Evolutionary conservation across 139 green algal species (phyloP).

Genomic region (Chlamydomonas eustigma): DNA sequence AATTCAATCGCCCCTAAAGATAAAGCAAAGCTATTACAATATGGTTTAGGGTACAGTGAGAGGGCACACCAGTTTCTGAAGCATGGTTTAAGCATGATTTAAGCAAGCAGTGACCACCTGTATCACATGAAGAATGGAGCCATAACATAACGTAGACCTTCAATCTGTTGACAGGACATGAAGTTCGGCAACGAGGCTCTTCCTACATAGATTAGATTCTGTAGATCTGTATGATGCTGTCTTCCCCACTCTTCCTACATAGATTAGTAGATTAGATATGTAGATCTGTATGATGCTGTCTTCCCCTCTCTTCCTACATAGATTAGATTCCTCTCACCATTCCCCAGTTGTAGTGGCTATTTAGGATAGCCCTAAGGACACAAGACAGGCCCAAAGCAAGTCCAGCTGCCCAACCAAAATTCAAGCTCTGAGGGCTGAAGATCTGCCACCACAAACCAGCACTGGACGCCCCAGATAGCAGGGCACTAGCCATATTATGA

Average conservation of each 20-base stretch:
- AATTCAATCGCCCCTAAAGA: slow-evolving; percentile 41
- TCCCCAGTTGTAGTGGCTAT: slow-evolving; percentile 67
- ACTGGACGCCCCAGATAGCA: too few relatives aligned
- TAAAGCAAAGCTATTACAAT: slow-evolving; percentile 3
- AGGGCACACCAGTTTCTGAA: background rate
- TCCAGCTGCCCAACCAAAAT: slow-evolving; percentile 36
- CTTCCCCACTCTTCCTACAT: too few relatives aligned
- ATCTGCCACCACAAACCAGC: background rate
- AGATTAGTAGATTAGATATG: background rate
- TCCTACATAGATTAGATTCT: too few relatives aligned
- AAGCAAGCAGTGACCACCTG: background rate
- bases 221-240: too few relatives aligned
- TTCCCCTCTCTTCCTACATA: background rate
- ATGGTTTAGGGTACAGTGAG: background rate
- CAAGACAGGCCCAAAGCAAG: slow-evolving; percentile 6
- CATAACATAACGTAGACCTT: too few relatives aligned
- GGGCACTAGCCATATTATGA: too few relatives aligned
- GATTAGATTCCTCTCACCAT: slow-evolving; percentile 22
- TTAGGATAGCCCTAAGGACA: slow-evolving; percentile 44
- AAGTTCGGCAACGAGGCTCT: too few relatives aligned
- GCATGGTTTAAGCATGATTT: background rate
- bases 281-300: background rate
- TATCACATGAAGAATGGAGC: background rate
- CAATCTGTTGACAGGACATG: too few relatives aligned
- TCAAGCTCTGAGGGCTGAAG: background rate